phyloP scores from a whole-genome alignment of 345 rosid genomes.

The Streptanthus diversifolius region DNA sequence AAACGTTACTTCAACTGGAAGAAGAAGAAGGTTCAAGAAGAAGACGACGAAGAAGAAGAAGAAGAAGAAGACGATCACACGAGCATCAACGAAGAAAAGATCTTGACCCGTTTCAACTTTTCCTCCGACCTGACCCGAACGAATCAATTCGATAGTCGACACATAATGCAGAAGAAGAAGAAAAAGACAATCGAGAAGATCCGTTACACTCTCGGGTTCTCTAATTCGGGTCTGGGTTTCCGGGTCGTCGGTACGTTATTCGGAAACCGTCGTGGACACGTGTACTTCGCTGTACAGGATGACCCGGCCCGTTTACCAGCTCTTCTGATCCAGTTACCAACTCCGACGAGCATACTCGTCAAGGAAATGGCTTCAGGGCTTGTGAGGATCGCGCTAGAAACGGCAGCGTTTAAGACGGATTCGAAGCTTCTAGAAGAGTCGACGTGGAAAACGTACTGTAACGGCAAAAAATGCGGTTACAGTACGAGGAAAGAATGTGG shows the following conservation, averaged over 20 bases:
- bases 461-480: constrained; percentile 82
- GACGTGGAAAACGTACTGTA: constrained; percentile 79
- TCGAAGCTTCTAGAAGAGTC: constrained; percentile 60
- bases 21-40: constrained; percentile 61
- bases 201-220: constrained; percentile 48
- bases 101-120: constrained; percentile 28
- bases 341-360: constrained; percentile 72
- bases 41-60: constrained; percentile 35
- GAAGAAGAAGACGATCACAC: constrained; percentile 33
- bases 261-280: constrained; percentile 85
- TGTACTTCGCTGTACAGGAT: constrained; percentile 78
- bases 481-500: constrained; percentile 69
- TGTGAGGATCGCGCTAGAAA: constrained; percentile 68
- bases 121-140: constrained; percentile 25
- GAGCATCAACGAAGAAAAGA: constrained; percentile 18
- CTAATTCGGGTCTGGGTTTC: constrained; percentile 49
- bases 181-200: constrained; percentile 48
- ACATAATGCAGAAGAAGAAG: constrained; percentile 34
- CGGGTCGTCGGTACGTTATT: constrained; percentile 75
- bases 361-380: constrained; percentile 93
- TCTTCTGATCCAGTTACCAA: constrained; percentile 72
- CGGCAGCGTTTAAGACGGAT: constrained; percentile 22
- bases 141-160: constrained; percentile 6
- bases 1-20: constrained; percentile 81
- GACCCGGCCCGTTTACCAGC: constrained; percentile 58